Evolutionary conservation across 2,329 filamentous ascomycete species (phyloP).

Genomic region (Fusarium algeriense): DNA sequence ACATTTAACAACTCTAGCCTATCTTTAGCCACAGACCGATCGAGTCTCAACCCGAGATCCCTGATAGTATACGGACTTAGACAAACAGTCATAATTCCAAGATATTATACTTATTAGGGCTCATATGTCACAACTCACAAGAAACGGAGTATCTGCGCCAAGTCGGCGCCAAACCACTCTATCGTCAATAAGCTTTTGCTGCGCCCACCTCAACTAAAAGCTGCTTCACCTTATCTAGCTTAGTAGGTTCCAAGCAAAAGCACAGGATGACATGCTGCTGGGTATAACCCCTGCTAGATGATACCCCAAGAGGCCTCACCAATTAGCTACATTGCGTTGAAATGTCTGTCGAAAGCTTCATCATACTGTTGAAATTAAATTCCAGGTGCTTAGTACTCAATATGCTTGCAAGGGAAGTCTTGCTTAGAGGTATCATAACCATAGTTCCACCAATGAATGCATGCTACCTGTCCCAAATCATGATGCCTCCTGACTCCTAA

Average conservation of each 20-base stretch:
- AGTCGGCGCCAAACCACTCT: slow-evolving; percentile 43
- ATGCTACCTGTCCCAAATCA: slow-evolving; percentile 36
- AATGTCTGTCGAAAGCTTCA: background rate
- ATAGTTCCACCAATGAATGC: slow-evolving; percentile 34
- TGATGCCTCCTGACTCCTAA: slow-evolving; percentile 38
- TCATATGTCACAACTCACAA: background rate
- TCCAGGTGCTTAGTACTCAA: slow-evolving; percentile 1
- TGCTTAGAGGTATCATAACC: slow-evolving; percentile 37
- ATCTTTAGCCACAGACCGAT: background rate
- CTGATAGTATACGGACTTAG: background rate
- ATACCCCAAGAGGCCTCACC: background rate
- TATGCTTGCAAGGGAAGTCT: slow-evolving; percentile 16
- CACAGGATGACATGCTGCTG: slow-evolving; percentile 21
- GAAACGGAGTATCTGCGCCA: slow-evolving; percentile 31
- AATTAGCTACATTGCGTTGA: background rate
- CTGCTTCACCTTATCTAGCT: slow-evolving; percentile 3
- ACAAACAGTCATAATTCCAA: background rate
- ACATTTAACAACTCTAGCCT: background rate
- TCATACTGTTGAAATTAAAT: background rate
- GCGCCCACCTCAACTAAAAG: slow-evolving; percentile 37
- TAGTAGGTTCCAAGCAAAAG: slow-evolving; percentile 22
- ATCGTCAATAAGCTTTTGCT: slow-evolving; percentile 47
- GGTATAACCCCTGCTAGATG: background rate
- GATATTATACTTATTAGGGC: background rate
- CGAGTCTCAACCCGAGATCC: background rate